Base-by-base conservation (phyloP, 805 yeast species). In the Ogataea chonburiensis region DNA sequence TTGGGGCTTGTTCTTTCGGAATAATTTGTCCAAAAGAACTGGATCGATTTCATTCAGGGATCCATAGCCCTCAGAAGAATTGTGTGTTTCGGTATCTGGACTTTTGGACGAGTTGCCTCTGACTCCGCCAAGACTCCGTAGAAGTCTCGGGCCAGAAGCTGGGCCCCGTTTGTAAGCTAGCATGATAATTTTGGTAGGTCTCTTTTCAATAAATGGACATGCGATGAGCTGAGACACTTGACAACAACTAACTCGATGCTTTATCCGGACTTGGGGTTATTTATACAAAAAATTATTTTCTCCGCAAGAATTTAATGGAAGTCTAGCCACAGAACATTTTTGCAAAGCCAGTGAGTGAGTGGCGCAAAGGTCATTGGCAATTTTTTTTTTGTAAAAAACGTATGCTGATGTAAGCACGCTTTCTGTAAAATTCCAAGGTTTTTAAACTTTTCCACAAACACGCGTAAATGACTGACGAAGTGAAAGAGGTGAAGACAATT, bases 11-110 rank as follows among this genome's bases (percentile, higher is more conserved):
- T 60, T 56, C 27, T 45, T 50, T 19, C 34, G 42, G 44, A 60
- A 60, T 5, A 60, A 40, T 27, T 53, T 45, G 39, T 60, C 64
- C 23, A 60, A 31, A 9, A 60, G 31, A 5, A 51, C 43, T 2
- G 56, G 55, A 30, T 58, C 61, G 14, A 51, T 37, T 33, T 56
- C 61, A 18, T 36, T 29, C 18, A 37, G 26, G 6, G 43, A 22
- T 15, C 17, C n/a, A 16, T 26, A 25, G 5, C n/a, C n/a, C n/a
- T n/a, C n/a, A n/a, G n/a, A n/a, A n/a, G 30, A 15, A 26, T 10
- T n/a, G 5, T 19, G 12, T 4, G 28, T 9, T 8, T 34, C 23
- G 7, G 27, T 8, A n/a, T 34, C 28, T 10, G 23, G 13, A 24
- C 10, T n/a, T 14, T 37, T 21, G 26, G 42, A 33, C 19, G 34